Percentiles rank a stretch among this genome's conserved stretches.
phyloP scores from a whole-genome alignment of 441 rosid genomes.

The Sinapis alba region DNA sequence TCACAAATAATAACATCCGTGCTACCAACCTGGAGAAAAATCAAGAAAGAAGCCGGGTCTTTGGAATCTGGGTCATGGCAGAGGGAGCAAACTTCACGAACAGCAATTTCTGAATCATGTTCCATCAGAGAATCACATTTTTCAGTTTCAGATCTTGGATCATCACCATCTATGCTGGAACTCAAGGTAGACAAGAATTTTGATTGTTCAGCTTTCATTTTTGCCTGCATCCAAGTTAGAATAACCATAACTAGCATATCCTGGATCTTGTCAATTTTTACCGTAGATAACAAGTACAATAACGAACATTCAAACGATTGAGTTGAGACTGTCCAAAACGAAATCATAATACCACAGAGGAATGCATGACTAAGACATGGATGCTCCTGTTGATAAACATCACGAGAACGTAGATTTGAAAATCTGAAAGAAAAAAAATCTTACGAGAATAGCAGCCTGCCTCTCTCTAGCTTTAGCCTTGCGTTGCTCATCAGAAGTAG shows the following conservation, averaged over 20 bases:
- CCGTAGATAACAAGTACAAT: constrained; percentile 3
- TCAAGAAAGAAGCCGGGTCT: constrained; percentile 76
- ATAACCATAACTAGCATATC: constrained; percentile 33
- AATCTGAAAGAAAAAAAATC: constrained; percentile 36
- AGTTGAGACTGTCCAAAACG: constrained; percentile 1
- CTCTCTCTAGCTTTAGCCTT: constrained; percentile 93
- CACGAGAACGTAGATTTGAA: constrained; percentile 11
- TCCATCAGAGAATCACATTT: constrained; percentile 47
- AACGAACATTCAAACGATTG: constrained; percentile 2
- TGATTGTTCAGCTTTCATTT: constrained; percentile 97
- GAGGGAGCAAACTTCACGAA: constrained; percentile 82
- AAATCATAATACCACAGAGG: neutral
- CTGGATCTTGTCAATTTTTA: constrained; percentile 7
- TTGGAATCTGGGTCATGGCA: constrained; percentile 86
- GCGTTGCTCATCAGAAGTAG: constrained; percentile 73
- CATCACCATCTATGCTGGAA: constrained; percentile 53
- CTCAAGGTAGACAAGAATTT: constrained; percentile 77
- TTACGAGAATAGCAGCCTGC: constrained; percentile 95
- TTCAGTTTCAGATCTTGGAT: constrained; percentile 52
- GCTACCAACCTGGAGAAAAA: constrained; percentile 85
- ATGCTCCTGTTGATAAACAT: constrained; percentile 6
- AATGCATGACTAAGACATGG: constrained; percentile 6
- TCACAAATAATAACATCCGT: constrained; percentile 24
- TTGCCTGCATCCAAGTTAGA: constrained; percentile 63
- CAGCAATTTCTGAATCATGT: constrained; percentile 46